These are phyloP conservation scores for Fomitopsis pinicola DNA, from an alignment of 1,284 basidiomycete species.

Conservation along the genomic window DNA sequence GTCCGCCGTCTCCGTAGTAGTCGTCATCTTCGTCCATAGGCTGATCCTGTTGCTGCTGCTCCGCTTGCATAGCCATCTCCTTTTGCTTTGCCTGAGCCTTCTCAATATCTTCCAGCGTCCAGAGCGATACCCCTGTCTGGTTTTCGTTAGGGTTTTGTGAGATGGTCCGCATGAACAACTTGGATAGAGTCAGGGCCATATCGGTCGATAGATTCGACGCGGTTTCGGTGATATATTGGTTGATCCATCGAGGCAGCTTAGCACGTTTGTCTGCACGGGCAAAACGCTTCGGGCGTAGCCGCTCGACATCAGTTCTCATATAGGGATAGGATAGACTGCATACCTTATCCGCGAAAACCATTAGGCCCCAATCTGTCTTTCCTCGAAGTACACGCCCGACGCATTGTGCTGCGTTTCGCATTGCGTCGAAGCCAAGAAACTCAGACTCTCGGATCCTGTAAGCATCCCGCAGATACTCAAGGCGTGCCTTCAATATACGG, in stretches of 20 bases:
- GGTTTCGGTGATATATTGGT: slow-evolving; percentile 97
- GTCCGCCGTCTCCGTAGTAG: slow-evolving; percentile 62
- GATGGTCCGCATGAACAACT: slow-evolving; percentile 96
- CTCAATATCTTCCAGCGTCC: slow-evolving; percentile 87
- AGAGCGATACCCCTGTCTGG: slow-evolving; percentile 91
- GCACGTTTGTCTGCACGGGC: slow-evolving; percentile 95
- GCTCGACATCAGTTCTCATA: not conserved
- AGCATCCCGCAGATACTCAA: slow-evolving; percentile 98
- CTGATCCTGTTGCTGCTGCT: slow-evolving; percentile 24
- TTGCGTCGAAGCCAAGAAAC: slow-evolving; percentile 98
- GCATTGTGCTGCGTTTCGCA: slow-evolving; percentile 99
- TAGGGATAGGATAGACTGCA: not conserved
- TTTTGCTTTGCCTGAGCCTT: slow-evolving; percentile 78
- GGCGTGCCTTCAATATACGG: slow-evolving; percentile 92
- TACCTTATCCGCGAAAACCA: slow-evolving; percentile 98
- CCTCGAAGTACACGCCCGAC: slow-evolving; percentile 96
- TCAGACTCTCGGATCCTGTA: slow-evolving; percentile 98
- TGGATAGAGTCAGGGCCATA: slow-evolving; percentile 95
- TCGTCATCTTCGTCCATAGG: slow-evolving; percentile 41
- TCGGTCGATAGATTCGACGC: slow-evolving; percentile 97
- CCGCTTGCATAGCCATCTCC: slow-evolving; percentile 45
- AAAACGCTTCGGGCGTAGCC: slow-evolving; percentile 69
- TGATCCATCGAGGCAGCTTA: slow-evolving; percentile 98
- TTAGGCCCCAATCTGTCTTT: slow-evolving; percentile 99
- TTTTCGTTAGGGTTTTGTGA: slow-evolving; percentile 96